A percentile compares a stretch with the other conserved stretches of the same genome.
These are phyloP conservation scores for Macrophomina tecta DNA, from an alignment of 2,329 filamentous ascomycete species.

Conservation along the genomic window DNA sequence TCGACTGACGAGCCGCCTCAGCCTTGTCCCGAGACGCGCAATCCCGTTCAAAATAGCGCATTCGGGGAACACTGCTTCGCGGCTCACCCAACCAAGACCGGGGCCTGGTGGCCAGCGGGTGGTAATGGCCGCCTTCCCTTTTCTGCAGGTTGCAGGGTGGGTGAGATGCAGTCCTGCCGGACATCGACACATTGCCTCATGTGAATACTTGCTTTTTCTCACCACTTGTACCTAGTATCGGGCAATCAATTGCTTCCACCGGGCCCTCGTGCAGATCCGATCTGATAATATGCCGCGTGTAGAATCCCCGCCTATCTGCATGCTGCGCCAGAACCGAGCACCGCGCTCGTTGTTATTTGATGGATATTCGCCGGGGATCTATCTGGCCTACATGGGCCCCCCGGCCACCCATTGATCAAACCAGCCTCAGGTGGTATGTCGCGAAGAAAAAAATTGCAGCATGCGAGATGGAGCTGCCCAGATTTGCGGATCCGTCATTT, in stretches of 20 bases:
- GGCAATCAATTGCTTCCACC: too few species aligned
- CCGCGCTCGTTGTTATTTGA: not conserved
- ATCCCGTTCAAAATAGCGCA: not conserved
- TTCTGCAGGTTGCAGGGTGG: not conserved
- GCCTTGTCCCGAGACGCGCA: not conserved
- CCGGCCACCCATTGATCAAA: not conserved
- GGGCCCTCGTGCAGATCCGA: too few species aligned
- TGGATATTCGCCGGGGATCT: slow-evolving; percentile 5
- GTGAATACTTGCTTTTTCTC: slow-evolving; percentile 9
- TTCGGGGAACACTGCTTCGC: not conserved
- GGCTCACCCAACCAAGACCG: not conserved
- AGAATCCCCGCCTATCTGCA: too few species aligned
- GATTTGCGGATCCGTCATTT: not conserved
- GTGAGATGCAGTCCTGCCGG: too few species aligned
- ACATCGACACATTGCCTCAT: not conserved
- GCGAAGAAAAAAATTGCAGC: not conserved
- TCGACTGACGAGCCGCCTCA: slow-evolving; percentile 2
- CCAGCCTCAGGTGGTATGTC: not conserved
- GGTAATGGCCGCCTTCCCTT: not conserved
- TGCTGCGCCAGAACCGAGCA: too few species aligned
- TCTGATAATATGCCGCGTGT: too few species aligned
- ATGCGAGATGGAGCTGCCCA: not conserved
- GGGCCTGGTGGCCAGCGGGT: not conserved
- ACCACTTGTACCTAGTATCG: too few species aligned
- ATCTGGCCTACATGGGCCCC: not conserved